phyloP scores from a whole-genome alignment of 2,329 filamentous ascomycete genomes.

The Trichophyton simii region DNA sequence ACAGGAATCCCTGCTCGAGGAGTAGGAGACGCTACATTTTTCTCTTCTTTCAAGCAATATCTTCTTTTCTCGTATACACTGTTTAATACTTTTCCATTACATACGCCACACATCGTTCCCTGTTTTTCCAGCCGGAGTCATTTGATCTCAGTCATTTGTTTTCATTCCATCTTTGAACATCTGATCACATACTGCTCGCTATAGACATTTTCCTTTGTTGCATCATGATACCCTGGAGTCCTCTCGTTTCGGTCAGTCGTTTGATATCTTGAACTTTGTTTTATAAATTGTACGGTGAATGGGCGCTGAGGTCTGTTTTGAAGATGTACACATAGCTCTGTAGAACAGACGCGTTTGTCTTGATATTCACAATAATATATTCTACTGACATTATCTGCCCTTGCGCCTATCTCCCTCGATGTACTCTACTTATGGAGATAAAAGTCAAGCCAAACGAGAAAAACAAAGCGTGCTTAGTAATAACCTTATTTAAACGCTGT shows the following conservation, averaged over 20 bases:
- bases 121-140: background rate
- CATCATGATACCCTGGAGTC: slow-evolving; percentile 3
- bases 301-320: background rate
- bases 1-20: slow-evolving; percentile 40
- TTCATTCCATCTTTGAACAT: background rate
- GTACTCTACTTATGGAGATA: too few species aligned
- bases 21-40: background rate
- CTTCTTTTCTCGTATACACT: background rate
- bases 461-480: background rate
- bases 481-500: slow-evolving; percentile 2
- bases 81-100: background rate
- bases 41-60: background rate
- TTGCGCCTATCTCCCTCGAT: background rate
- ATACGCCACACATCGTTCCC: background rate
- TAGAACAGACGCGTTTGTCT: background rate
- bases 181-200: background rate
- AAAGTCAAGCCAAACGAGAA: background rate
- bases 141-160: background rate
- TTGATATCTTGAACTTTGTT: background rate
- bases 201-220: background rate
- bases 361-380: background rate
- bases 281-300: background rate
- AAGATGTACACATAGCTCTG: background rate
- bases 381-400: background rate
- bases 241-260: background rate